Percentiles rank a stretch among this genome's conserved stretches.
These are phyloP conservation scores for Candida sithepensis DNA, from an alignment of 805 yeast species.

Conservation along the genomic window DNA sequence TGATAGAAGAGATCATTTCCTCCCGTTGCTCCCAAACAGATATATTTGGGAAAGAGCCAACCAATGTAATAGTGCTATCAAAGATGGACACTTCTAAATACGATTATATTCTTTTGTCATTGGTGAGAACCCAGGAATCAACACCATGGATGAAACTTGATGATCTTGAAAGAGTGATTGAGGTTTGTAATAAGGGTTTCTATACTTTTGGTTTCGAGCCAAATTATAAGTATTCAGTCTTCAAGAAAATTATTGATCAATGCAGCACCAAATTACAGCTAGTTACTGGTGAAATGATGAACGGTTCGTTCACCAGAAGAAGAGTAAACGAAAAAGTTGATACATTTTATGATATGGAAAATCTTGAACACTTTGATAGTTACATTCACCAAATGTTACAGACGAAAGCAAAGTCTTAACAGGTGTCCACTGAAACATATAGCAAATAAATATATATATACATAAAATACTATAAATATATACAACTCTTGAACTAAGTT, in stretches of 20 bases:
- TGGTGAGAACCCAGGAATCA: slow-evolving; percentile 31
- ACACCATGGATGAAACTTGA: slow-evolving; percentile 19
- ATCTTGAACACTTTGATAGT: slow-evolving; percentile 23
- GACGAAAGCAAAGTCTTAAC: background rate
- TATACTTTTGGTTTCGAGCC: slow-evolving; percentile 11
- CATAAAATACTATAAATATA: too few species aligned
- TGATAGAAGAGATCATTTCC: slow-evolving; percentile 39
- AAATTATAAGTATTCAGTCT: slow-evolving; percentile 2
- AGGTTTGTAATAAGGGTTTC: slow-evolving; percentile 14
- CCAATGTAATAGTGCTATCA: slow-evolving; percentile 24
- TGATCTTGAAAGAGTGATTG: slow-evolving; percentile 1
- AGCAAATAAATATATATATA: too few species aligned
- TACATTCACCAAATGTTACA: slow-evolving; percentile 22
- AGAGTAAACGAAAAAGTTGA: slow-evolving; percentile 5
- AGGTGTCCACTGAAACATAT: too few species aligned
- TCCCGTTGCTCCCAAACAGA: slow-evolving; percentile 23
- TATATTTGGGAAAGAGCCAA: slow-evolving; percentile 20
- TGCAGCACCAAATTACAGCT: slow-evolving; percentile 11
- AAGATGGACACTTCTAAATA: slow-evolving; percentile 27
- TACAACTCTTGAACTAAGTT: too few species aligned
- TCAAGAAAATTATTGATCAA: background rate
- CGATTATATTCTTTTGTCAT: slow-evolving; percentile 33
- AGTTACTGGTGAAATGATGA: slow-evolving; percentile 5
- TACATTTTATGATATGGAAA: slow-evolving; percentile 13
- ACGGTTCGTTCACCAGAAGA: slow-evolving; percentile 15